Evolutionary conservation across 169 alveolate species (phyloP).

Genomic region (Cryptosporidium muris): DNA sequence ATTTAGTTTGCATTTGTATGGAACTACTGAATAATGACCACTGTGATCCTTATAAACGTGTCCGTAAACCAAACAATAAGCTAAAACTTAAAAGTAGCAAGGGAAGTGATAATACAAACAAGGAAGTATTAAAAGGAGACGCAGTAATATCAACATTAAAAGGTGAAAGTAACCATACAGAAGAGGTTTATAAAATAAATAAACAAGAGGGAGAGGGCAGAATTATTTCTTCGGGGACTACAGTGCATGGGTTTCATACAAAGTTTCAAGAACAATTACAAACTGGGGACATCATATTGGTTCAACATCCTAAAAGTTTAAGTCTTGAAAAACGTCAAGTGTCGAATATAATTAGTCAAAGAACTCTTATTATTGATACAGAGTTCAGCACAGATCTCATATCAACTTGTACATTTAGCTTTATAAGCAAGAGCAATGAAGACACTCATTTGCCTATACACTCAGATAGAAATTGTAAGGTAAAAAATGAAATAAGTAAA

Average conservation of each 20-base stretch:
- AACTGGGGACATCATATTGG: constrained; percentile 69
- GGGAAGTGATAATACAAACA: background rate
- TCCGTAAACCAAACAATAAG: no score
- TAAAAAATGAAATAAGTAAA: background rate
- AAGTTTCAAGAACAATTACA: constrained; percentile 73
- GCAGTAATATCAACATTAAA: background rate
- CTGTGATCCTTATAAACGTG: no score
- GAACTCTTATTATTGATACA: constrained; percentile 70
- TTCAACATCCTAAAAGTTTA: constrained; percentile 73
- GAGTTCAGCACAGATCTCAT: constrained; percentile 71
- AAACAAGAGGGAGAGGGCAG: constrained; percentile 73
- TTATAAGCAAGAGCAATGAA: constrained; percentile 5
- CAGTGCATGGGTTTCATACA: constrained; percentile 77
- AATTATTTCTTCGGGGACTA: constrained; percentile 62
- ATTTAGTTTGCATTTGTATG: no score
- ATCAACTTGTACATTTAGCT: constrained; percentile 72
- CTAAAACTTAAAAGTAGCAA: background rate
- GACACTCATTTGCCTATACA: constrained; percentile 17
- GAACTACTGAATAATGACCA: no score
- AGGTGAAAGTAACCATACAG: no score
- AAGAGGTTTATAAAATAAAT: constrained; percentile 2
- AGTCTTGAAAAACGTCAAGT: constrained; percentile 65
- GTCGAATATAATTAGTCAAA: constrained; percentile 46
- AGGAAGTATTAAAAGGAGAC: background rate
- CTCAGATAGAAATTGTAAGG: background rate